phyloP scores from a whole-genome alignment of 495 filamentous ascomycete species.

The Aspergillus egyptiacus region DNA sequence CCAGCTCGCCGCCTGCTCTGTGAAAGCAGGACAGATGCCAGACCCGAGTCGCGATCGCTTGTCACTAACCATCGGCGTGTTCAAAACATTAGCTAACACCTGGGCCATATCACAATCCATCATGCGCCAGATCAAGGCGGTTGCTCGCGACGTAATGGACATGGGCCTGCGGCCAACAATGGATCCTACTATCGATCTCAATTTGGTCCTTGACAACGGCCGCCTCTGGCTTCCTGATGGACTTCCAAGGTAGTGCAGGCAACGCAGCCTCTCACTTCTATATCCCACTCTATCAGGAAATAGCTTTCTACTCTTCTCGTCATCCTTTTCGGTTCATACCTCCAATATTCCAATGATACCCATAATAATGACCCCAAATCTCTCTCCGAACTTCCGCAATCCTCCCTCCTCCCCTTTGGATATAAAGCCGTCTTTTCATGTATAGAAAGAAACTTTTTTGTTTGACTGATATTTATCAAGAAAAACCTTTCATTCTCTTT shows the following conservation, averaged over 20 bases:
- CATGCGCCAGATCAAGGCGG: conserved; percentile 62
- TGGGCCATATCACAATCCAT: conserved; percentile 75
- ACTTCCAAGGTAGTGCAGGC: conserved; percentile 3
- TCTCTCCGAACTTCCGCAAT: too few relatives aligned
- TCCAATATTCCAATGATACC: too few relatives aligned
- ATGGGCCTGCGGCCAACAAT: conserved; percentile 39
- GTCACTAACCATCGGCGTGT: conserved; percentile 73
- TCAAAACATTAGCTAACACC: conserved; percentile 64
- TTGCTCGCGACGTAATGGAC: conserved; percentile 43
- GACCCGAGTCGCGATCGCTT: conserved; percentile 68
- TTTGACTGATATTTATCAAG: too few relatives aligned
- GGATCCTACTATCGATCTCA: conserved; percentile 39
- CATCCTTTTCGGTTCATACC: too few relatives aligned
- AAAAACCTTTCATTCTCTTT: too few relatives aligned
- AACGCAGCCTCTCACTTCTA: too few relatives aligned
- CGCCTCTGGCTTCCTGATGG: conserved; percentile 33
- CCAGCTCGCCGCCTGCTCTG: conserved; percentile 57
- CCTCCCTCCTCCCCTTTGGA: too few relatives aligned
- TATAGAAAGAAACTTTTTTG: too few relatives aligned
- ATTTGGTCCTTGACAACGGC: conserved; percentile 32
- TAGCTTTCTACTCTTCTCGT: too few relatives aligned
- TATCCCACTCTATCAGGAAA: too few relatives aligned
- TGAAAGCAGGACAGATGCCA: conserved; percentile 64
- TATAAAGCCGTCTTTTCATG: too few relatives aligned
- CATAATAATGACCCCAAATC: too few relatives aligned